Base-by-base conservation (phyloP, 139 green algal genomes). In the Chlorella sp. region DNA sequence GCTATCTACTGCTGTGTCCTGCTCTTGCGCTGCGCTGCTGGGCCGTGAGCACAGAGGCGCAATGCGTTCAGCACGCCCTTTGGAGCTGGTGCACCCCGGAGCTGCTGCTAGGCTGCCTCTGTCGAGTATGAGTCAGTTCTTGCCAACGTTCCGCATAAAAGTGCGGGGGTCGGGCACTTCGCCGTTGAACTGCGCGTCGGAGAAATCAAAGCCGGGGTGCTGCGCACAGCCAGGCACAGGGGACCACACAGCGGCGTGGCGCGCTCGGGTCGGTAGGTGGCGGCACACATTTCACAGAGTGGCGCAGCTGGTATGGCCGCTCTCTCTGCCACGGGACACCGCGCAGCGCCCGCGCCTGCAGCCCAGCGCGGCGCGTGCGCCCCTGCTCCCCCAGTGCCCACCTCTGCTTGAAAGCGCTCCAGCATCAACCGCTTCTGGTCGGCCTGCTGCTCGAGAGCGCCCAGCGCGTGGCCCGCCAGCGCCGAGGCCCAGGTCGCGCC, bases 151-250 rank as follows among this genome's bases (percentile, higher is more conserved):
- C 0, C 87, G 83, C 91, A 98, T 93, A 73, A 98, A 98, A 0
- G 90, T 96, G 12, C 81, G 65, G 2, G 95, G 86, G 71, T 98
- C 90, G 3, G 95, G 95, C 6, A 84, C 87, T 29, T 80, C 53
- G 19, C 93, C 93, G 42, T 84, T 92, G 77, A 98, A 93, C 21
- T 86, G 77, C 2, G 95, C 95, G 21, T 81, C 81, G 0, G 88
- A 94, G 51, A 98, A 98, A 73, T 98, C 95, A 85, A 98, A 98
- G 4, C 95, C 95, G 0, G 95, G 94, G 78, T 98, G 87, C 88
- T 97, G 89, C 78, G 81, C 14, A 7, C 38, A 0, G 14, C n/a
- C n/a, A n/a, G n/a, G n/a, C n/a, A n/a, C n/a, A n/a, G n/a, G n/a
- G n/a, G n/a, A n/a, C n/a, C n/a, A n/a, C n/a, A n/a, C n/a, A n/a